Conservation (phyloP, 805 yeast genomes). For the Pichia thaimueangensis region DNA sequence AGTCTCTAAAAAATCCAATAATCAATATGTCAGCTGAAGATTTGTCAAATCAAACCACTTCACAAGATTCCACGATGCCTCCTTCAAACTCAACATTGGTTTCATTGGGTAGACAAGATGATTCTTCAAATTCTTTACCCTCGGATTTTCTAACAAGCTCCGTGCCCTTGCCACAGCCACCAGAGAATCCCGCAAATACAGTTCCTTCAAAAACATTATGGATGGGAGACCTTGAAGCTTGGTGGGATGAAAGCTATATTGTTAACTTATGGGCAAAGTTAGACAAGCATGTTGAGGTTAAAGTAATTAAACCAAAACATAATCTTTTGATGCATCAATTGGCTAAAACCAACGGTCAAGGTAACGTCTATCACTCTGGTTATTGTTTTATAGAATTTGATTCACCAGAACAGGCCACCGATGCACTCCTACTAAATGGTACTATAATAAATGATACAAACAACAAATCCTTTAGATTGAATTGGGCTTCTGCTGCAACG, state of each 20-base stretch:
- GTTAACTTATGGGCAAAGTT: constrained; percentile 54
- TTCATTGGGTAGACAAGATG: background rate
- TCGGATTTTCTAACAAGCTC: constrained; percentile 17
- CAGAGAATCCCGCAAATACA: constrained; percentile 43
- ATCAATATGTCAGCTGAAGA: constrained; percentile 5
- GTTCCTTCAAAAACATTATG: constrained; percentile 65
- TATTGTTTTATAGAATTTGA: constrained; percentile 77
- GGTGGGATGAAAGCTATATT: constrained; percentile 61
- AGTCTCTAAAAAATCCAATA: no score
- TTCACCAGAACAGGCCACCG: constrained; percentile 60
- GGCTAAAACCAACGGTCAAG: constrained; percentile 23
- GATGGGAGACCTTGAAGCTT: constrained; percentile 87
- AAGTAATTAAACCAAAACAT: constrained; percentile 48
- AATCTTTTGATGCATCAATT: constrained; percentile 31
- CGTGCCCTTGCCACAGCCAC: constrained; percentile 45
- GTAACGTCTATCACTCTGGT: constrained; percentile 39
- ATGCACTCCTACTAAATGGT: constrained; percentile 62
- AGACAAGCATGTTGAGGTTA: constrained; percentile 54
- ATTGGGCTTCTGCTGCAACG: constrained; percentile 85
- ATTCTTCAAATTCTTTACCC: constrained; percentile 6
- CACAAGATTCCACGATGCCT: background rate
- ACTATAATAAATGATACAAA: constrained; percentile 51
- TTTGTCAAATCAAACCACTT: background rate
- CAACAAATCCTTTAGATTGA: constrained; percentile 61
- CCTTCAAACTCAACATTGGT: background rate